Base-by-base conservation (phyloP, 1,284 basidiomycete genomes). In the Neonothopanus nambi region DNA sequence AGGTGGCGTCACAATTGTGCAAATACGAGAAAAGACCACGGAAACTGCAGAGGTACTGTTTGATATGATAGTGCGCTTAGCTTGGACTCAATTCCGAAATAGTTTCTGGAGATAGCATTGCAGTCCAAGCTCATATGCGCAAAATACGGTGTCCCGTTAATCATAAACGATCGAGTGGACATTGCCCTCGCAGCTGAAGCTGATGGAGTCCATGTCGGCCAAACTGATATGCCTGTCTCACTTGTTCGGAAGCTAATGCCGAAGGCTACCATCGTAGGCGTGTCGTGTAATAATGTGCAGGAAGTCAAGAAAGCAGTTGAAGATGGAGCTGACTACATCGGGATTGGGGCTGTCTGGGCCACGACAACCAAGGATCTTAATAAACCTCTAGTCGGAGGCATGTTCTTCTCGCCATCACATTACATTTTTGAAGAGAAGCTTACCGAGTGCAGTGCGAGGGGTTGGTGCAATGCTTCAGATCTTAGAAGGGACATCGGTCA, bases 131-230 rank as follows among this genome's bases (percentile, higher is more conserved):
- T 66, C 17, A 74, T 98, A 20, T 95, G 92, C 65, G 81, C 87
- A 63, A 81, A 81, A 70, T 91, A 95, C 76, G 78, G 80, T 46
- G 84, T 97, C 18, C 93, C 93, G 0, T 76, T 98, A 24, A 76
- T 98, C 55, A 91, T 98, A 72, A 98, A 98, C 65, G 94, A 96
- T 70, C 85, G 94, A 12, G 76, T 95, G 56, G 94, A 96, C 63
- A 84, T 97, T 41, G 91, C 90, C 5, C 78, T 95, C 24, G 89
- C 91, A 8, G 75, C 91, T 21, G 74, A 81, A 48, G 87, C 87
- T 1, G 83, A 85, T 46, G 95, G 92, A 5, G 84, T 98, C 9
- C 95, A 98, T 65, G 76, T 98, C 47, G 95, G 95, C 3, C 95
- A 98, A 72, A 83, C 84, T 0, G 95, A 98, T 67, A 91, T 95